Conservation (phyloP, 1,284 basidiomycete species). For the Cutaneotrichosporon cyanovorans region DNA sequence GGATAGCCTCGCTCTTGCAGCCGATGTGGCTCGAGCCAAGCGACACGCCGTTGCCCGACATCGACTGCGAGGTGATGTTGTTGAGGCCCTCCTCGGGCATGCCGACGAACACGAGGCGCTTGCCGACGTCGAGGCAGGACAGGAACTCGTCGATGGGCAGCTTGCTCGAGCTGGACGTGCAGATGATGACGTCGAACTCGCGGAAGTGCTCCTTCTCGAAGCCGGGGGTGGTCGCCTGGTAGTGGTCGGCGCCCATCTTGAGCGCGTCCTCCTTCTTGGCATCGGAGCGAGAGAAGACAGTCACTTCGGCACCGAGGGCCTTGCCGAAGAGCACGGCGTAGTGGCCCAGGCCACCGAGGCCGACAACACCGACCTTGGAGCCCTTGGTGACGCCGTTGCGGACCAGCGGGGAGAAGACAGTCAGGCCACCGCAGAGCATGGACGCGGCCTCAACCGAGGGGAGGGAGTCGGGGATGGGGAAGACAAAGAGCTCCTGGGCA, state of each 20-base stretch:
- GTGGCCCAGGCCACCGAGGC: conserved; percentile 58
- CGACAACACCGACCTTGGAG: conserved; percentile 60
- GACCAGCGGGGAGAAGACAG: conserved; percentile 59
- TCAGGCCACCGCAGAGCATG: conserved; percentile 58
- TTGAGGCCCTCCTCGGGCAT: conserved; percentile 47
- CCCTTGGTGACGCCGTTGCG: conserved; percentile 58
- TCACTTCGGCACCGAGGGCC: conserved; percentile 57
- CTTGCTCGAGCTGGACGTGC: conserved; percentile 47
- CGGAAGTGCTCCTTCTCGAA: conserved; percentile 49
- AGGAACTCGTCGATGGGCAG: conserved; percentile 49
- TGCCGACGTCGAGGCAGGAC: conserved; percentile 52
- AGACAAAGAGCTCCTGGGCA: conserved; percentile 61
- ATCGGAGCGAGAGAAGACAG: conserved; percentile 59
- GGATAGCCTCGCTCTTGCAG: conserved; percentile 55
- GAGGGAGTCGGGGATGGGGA: conserved; percentile 59
- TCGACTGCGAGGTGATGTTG: conserved; percentile 39
- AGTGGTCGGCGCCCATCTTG: conserved; percentile 55
- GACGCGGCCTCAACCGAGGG: conserved; percentile 52
- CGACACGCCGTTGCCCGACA: conserved; percentile 44
- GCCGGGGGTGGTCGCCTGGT: conserved; percentile 49
- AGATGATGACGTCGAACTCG: conserved; percentile 59
- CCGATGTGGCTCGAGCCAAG: conserved; percentile 55
- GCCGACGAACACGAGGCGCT: conserved; percentile 52
- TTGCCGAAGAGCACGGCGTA: conserved; percentile 55
- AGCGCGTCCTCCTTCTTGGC: conserved; percentile 59